Evolutionary conservation across 2,329 filamentous ascomycete genomes (phyloP), one percentile per base, ranked within the genome.

Genomic region (Penicillium brevicompactum): DNA sequence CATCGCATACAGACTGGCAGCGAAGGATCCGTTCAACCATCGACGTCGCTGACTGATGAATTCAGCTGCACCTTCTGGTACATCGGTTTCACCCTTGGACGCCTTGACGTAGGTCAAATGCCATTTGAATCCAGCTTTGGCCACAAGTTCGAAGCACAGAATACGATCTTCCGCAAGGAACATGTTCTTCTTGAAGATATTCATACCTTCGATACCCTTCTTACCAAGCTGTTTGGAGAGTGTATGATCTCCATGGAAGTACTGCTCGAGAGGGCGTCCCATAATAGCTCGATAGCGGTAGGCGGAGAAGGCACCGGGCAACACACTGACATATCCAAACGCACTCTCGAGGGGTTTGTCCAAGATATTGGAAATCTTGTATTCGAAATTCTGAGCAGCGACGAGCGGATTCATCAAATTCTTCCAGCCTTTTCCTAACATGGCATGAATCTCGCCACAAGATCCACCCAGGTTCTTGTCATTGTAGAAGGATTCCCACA

Each of bases 111-210:
- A 97, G 57, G 90, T 92, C 74, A 97, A 77, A 82, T 97, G 93
- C 93, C 93, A 97, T 78, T 97, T 97, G 69, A 93, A 94, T 60
- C 94, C 94, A 51, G 93, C 92, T 81, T 97, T 97, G 72, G 93
- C 93, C 63, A 97, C 93, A 70, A 97, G 81, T 76, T 97, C 93
- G 83, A 97, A 97, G 82, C 93, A 97, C 51, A 97, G 85, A 81
- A 97, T 97, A 86, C 93, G 92, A 87, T 97, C 93, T 79, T 97
- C 93, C 75, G 93, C 93, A 86, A 97, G 92, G 84, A 97, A 97
- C 93, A 97, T 97, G 85, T 97, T 97, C 86, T 97, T 97, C 82
- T 97, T 97, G 89, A 97, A 97, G 75, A 97, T 97, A 78, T 97
- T 97, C 93, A 97, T 97, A 69, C 92, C 93, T 74, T 97, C 93